Conservation (phyloP, 2,329 filamentous ascomycete genomes). For the Zalaria obscura region DNA sequence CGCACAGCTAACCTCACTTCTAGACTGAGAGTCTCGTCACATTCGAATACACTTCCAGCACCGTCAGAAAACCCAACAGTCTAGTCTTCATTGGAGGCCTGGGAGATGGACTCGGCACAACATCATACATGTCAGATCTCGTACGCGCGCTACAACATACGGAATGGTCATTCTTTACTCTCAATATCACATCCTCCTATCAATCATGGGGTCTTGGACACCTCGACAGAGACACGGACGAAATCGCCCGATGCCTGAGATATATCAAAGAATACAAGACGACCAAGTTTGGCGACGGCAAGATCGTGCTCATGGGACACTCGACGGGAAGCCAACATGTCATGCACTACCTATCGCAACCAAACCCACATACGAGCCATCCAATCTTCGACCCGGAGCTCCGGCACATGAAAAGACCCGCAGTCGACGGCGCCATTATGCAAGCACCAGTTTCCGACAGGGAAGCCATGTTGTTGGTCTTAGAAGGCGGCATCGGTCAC, state of each 20-base stretch:
- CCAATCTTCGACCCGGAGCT: constrained; percentile 7
- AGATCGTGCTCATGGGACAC: constrained; percentile 12
- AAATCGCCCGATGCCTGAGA: constrained; percentile 16
- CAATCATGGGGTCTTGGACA: constrained; percentile 22
- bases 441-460: constrained; percentile 12
- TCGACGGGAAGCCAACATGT: constrained; percentile 11
- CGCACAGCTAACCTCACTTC: background rate
- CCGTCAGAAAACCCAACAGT: constrained; percentile 12
- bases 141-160: constrained; percentile 10
- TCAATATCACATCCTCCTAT: constrained; percentile 13
- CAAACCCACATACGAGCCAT: constrained; percentile 9
- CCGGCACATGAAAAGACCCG: constrained; percentile 7
- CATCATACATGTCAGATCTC: constrained; percentile 11
- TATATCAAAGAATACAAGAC: constrained; percentile 19
- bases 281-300: constrained; percentile 7
- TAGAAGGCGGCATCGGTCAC: constrained; percentile 8
- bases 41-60: constrained; percentile 23
- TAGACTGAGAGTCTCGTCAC: constrained; percentile 25
- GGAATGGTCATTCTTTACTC: constrained; percentile 11
- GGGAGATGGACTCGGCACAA: constrained; percentile 13
- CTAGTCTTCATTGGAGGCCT: constrained; percentile 14
- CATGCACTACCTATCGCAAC: constrained; percentile 10
- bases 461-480: constrained; percentile 9
- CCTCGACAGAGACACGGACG: constrained; percentile 23
- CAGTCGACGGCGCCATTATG: constrained; percentile 13